Evolutionary conservation across 768 basidiomycete genomes (phyloP), one percentile per base, ranked within the genome.

Genomic region (Lyophyllum atratum): DNA sequence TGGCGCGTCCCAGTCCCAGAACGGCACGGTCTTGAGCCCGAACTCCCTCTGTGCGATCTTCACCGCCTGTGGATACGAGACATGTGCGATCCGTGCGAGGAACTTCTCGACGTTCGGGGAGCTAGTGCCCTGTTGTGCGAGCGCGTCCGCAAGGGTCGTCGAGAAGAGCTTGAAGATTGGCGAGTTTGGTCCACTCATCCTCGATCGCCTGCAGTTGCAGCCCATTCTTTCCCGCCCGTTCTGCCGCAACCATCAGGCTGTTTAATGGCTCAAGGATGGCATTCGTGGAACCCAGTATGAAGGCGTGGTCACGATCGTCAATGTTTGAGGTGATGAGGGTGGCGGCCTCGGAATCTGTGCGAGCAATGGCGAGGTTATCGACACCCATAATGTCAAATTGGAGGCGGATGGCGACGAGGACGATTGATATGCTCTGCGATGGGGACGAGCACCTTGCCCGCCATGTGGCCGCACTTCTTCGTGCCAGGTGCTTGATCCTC

Each of bases 301-400:
- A 99, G 28, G 93, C 76, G 62, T 99, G 97, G 76, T 99, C 97
- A n/a, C 97, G 87, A 64, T 88, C 85, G 72, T 99, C 97, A 59
- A 99, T 92, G 74, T 98, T 98, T 62, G 92, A 89, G 34, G 94
- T 91, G 77, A 98, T 92, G 67, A 99, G 85, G 1, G 97, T 98
- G 1, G 97, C 96, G 5, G 97, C 96, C 72, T 98, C 96, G 4
- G 95, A 95, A 70, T 98, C 96, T 2, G 97, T 98, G 54, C 97
- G 86, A 8, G 95, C 91, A 69, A 99, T 83, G 66, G 91, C 84
- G 63, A 98, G 83, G 74, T 97, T 98, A 66, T 92, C 90, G 46
- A 97, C 94, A 53, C 96, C 95, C 95, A 98, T 95, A 69, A 99
- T 92, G 70, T 98, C 97, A 69, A 89, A 98, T 75, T 98, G 97